A percentile compares a stretch with the other conserved stretches of the same genome.
Evolutionary conservation across 129 eudicot species (phyloP).

Genomic region (Tagetes patula): DNA sequence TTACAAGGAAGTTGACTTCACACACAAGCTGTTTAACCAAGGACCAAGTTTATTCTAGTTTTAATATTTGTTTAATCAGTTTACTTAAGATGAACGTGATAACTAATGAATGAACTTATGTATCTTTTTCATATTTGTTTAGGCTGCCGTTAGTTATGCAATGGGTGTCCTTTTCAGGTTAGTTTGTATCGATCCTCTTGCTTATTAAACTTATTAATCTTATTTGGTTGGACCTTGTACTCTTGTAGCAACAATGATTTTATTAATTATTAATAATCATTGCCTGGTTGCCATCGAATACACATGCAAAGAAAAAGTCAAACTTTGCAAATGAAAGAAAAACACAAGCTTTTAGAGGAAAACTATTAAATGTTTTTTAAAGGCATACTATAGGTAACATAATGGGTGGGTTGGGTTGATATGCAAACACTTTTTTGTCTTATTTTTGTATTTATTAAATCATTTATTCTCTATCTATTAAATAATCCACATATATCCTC

Average conservation of each 20-base stretch:
- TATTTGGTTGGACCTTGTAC: conserved; percentile 1
- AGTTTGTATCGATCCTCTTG: conserved; percentile 24
- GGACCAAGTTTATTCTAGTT: not conserved
- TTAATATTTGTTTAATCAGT: not conserved
- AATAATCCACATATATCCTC: too few species aligned
- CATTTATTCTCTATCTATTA: too few species aligned
- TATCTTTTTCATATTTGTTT: conserved; percentile 22
- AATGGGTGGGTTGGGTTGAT: conserved; percentile 5
- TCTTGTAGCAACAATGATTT: not conserved
- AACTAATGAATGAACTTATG: conserved; percentile 20
- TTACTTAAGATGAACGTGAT: conserved; percentile 1
- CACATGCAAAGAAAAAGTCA: not conserved
- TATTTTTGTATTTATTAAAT: too few species aligned
- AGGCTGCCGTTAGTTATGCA: conserved; percentile 95
- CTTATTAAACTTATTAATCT: conserved; percentile 4
- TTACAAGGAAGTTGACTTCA: not conserved
- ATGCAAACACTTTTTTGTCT: not conserved
- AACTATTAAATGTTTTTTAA: not conserved
- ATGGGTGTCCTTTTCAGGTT: conserved; percentile 88
- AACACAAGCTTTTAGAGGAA: not conserved
- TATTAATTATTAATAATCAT: conserved; percentile 14
- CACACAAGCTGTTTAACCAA: not conserved
- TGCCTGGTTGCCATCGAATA: not conserved
- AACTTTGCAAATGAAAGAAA: conserved; percentile 1
- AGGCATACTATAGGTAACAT: not conserved